Percentiles rank a stretch among this genome's conserved stretches.
Evolutionary conservation across 768 basidiomycete genomes (phyloP).

Genomic region (Lactifluus pinguis): DNA sequence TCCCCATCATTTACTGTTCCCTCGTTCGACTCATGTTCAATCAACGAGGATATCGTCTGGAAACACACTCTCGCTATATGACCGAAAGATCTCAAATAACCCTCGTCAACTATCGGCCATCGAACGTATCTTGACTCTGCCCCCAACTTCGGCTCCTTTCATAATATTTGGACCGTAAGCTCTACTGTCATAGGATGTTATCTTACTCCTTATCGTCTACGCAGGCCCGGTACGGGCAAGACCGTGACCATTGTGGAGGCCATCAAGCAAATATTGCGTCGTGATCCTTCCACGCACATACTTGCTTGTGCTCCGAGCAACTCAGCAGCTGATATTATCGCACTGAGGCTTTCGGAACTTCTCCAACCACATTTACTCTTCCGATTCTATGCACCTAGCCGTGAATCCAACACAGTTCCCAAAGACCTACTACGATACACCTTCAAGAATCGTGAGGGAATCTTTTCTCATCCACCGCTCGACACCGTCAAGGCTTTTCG

Average conservation of each 20-base stretch:
- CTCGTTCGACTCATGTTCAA: neutral
- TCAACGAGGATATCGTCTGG: neutral
- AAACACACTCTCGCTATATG: neutral
- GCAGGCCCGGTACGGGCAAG: constrained; percentile 58
- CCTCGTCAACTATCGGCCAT: neutral
- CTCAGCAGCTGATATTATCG: constrained; percentile 48
- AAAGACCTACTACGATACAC: constrained; percentile 26
- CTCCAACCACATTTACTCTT: constrained; percentile 38
- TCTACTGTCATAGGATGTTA: neutral
- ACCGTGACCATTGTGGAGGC: constrained; percentile 58
- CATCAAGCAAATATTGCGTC: constrained; percentile 44
- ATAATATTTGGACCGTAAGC: constrained; percentile 59
- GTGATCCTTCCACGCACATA: constrained; percentile 36
- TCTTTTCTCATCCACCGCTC: constrained; percentile 21
- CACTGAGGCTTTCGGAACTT: constrained; percentile 23
- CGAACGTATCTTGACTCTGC: neutral
- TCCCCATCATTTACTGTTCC: neutral
- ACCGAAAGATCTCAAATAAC: constrained; percentile 1
- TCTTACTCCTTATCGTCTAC: neutral
- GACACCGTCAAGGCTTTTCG: constrained; percentile 28
- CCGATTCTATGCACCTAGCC: constrained; percentile 49
- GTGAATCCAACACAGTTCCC: constrained; percentile 36
- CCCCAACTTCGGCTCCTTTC: constrained; percentile 36
- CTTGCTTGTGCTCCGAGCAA: constrained; percentile 63
- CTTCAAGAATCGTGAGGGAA: constrained; percentile 27